Conservation (phyloP, 2,329 filamentous ascomycete genomes). For the Phialophora expanda region DNA sequence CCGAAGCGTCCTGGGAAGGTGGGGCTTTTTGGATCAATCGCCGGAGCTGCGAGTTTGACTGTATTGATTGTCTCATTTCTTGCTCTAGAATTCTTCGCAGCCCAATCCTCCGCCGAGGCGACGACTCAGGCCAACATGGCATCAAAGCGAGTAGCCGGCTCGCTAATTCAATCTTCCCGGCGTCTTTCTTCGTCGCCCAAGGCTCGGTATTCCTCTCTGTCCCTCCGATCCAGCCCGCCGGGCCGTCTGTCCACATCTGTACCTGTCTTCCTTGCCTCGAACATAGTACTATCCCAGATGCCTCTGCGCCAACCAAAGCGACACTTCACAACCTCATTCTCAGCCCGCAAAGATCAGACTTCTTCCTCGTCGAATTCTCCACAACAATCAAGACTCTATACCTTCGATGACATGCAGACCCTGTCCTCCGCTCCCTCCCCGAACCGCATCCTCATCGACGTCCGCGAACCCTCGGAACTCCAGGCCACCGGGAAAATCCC, state of each 20-base stretch:
- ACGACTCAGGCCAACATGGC: not conserved
- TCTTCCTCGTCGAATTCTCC: constrained; percentile 17
- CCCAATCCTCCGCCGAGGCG: not conserved
- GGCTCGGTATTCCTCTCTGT: not conserved
- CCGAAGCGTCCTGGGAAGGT: not conserved
- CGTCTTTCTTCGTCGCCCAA: not conserved
- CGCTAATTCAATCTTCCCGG: not conserved
- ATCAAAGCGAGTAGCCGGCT: not conserved
- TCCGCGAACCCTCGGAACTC: constrained; percentile 56
- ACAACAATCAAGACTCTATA: constrained; percentile 34
- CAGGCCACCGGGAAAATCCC: constrained; percentile 67
- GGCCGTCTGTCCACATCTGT: not conserved
- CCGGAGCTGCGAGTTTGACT: not conserved
- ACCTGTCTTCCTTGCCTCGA: not conserved
- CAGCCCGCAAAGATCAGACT: constrained; percentile 25
- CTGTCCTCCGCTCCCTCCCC: constrained; percentile 26
- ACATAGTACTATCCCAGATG: not conserved
- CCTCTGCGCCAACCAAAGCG: constrained; percentile 31
- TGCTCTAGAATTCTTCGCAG: not conserved
- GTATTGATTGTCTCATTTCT: not conserved
- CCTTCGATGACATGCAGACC: constrained; percentile 36
- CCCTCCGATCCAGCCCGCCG: not conserved
- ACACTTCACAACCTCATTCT: constrained; percentile 32
- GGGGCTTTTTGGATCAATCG: not conserved
- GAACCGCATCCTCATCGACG: constrained; percentile 47